Percentiles rank a stretch among this genome's conserved stretches.
Evolutionary conservation across 225 moss, liverwort and hornwort genomes (phyloP).

Genomic region (Pseudisothecium myosuroides): DNA sequence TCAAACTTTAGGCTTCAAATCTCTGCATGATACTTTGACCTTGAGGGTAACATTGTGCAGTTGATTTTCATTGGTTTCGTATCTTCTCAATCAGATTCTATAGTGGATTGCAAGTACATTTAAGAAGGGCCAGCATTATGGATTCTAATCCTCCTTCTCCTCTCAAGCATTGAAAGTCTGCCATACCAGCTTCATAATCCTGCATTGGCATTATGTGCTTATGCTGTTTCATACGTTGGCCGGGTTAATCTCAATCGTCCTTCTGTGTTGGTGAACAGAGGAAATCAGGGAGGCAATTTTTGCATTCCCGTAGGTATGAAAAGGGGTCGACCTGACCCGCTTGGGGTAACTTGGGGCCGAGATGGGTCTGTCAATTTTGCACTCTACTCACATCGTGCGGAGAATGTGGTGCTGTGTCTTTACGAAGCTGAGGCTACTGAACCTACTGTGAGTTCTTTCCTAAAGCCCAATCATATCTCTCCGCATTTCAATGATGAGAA

Average conservation of each 20-base stretch:
- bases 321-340: slow-evolving; percentile 68
- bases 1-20: neutral
- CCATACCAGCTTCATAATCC: neutral
- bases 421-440: slow-evolving; percentile 53
- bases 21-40: neutral
- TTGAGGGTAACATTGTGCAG: neutral
- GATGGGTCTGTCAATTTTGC: slow-evolving; percentile 67
- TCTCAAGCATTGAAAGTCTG: neutral
- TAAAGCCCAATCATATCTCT: neutral
- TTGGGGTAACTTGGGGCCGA: slow-evolving; percentile 55
- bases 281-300: slow-evolving; percentile 55
- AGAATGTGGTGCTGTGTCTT: slow-evolving; percentile 67
- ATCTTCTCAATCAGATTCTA: neutral
- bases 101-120: neutral
- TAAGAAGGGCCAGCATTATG: neutral
- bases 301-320: slow-evolving; percentile 81
- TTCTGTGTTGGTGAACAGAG: slow-evolving; percentile 30
- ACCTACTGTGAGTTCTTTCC: slow-evolving; percentile 51
- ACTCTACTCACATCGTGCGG: slow-evolving; percentile 63
- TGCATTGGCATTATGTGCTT: neutral
- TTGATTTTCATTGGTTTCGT: neutral
- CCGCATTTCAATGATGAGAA: neutral
- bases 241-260: neutral
- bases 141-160: neutral
- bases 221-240: neutral